These are phyloP conservation scores for Rhodotorula sp. DNA, from an alignment of 1,284 basidiomycete genomes.

Conservation along the genomic window DNA sequence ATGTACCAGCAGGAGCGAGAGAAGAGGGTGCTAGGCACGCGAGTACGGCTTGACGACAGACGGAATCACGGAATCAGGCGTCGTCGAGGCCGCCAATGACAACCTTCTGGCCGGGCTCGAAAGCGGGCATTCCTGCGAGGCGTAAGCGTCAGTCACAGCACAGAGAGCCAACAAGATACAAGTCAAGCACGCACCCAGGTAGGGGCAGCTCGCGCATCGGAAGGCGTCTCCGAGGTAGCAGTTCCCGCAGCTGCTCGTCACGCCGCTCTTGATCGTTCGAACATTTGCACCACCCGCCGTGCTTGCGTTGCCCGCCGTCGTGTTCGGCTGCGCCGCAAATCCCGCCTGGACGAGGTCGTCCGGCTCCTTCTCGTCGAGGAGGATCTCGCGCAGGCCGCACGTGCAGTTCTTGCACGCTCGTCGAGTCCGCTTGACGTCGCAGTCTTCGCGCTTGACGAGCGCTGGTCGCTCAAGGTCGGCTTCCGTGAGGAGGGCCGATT, in stretches of 20 bases:
- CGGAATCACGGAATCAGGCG: not conserved
- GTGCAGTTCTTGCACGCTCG: conserved; percentile 92
- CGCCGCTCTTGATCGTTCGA: conserved; percentile 49
- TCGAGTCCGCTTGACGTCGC: conserved; percentile 54
- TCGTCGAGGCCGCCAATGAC: conserved; percentile 34
- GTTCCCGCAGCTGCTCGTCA: conserved; percentile 94
- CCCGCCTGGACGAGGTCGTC: conserved; percentile 56
- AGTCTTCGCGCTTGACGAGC: conserved; percentile 63
- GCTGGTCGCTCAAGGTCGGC: conserved; percentile 68
- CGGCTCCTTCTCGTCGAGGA: conserved; percentile 66
- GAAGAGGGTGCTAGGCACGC: not conserved
- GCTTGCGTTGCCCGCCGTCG: conserved; percentile 61
- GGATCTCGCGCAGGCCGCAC: conserved; percentile 88
- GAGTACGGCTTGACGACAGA: not conserved
- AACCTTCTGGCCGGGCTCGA: conserved; percentile 73
- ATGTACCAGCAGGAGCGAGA: not conserved
- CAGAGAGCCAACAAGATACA: not conserved
- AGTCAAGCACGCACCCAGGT: conserved; percentile 67
- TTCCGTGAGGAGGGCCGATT: conserved; percentile 69
- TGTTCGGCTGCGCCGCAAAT: conserved; percentile 47
- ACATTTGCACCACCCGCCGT: conserved; percentile 59
- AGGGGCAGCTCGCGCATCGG: conserved; percentile 91
- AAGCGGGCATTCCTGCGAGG: conserved; percentile 77
- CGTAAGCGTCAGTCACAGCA: not conserved
- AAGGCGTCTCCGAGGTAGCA: conserved; percentile 99